phyloP scores from a whole-genome alignment of 805 yeast genomes.

The Ogataea nitratoaversa region DNA sequence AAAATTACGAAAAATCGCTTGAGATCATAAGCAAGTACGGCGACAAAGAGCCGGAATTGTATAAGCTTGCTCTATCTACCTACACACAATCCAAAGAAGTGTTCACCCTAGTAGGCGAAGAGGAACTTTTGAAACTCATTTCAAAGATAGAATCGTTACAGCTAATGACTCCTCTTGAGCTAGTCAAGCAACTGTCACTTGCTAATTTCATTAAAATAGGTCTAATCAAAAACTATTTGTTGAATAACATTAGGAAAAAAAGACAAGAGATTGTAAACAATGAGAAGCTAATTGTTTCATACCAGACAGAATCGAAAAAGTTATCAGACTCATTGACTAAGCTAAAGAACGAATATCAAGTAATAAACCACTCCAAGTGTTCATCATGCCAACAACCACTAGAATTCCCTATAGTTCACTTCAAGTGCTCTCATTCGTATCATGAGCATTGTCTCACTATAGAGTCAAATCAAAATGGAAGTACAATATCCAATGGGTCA shows the following conservation, averaged over 20 bases:
- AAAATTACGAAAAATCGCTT: constrained; percentile 54
- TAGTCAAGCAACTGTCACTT: constrained; percentile 62
- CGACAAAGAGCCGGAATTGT: constrained; percentile 57
- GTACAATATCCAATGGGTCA: constrained; percentile 3
- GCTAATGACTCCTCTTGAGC: constrained; percentile 68
- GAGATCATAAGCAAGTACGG: constrained; percentile 58
- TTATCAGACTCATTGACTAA: constrained; percentile 51
- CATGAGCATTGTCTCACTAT: constrained; percentile 64
- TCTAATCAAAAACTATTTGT: constrained; percentile 61
- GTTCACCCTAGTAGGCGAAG: constrained; percentile 49
- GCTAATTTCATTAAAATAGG: constrained; percentile 61
- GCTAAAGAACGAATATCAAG: constrained; percentile 41
- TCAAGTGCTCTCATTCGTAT: constrained; percentile 80
- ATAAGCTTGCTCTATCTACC: constrained; percentile 58
- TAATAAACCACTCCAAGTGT: constrained; percentile 62
- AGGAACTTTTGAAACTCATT: constrained; percentile 45
- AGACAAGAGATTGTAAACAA: constrained; percentile 67
- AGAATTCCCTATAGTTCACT: constrained; percentile 78
- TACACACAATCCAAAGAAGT: constrained; percentile 53
- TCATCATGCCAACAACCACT: constrained; percentile 58
- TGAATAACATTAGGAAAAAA: constrained; percentile 56
- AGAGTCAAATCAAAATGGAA: constrained; percentile 12
- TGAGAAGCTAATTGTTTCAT: constrained; percentile 58
- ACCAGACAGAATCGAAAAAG: constrained; percentile 59
- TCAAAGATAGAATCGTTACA: constrained; percentile 47